phyloP scores from a whole-genome alignment of 176 grass and related monocot species.

The Cenchrus purpureus region DNA sequence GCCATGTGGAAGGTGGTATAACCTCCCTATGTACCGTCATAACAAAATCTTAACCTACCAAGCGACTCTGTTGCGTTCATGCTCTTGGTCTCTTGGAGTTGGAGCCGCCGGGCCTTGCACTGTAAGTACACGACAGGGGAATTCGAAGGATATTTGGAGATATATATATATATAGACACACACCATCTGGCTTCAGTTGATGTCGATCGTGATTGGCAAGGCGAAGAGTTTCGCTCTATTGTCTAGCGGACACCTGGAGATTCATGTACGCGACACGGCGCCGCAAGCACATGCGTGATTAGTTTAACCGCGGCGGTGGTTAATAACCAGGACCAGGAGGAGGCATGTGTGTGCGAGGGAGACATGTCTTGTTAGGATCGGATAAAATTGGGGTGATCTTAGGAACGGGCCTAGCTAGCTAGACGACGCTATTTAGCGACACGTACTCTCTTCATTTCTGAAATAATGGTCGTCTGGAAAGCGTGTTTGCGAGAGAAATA shows the following conservation, averaged over 20 bases:
- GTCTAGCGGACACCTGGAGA: constrained; percentile 29
- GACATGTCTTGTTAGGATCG: not conserved
- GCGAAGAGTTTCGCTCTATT: not conserved
- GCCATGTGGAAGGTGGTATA: constrained; percentile 38
- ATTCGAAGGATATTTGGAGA: constrained; percentile 14
- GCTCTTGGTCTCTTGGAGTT: not conserved
- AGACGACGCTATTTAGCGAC: no score
- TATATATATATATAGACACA: not conserved
- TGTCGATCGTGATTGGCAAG: not conserved
- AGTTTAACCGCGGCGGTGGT: not conserved
- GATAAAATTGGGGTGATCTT: not conserved
- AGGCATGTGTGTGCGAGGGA: not conserved
- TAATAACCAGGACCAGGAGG: not conserved
- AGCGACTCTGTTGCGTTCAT: constrained; percentile 5
- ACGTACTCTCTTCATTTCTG: no score
- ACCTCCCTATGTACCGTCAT: not conserved
- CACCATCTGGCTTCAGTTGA: not conserved
- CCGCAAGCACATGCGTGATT: not conserved
- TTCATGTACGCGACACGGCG: constrained; percentile 32
- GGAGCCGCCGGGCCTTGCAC: not conserved
- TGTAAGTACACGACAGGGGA: constrained; percentile 1
- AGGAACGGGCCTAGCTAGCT: not conserved
- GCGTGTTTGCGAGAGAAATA: no score
- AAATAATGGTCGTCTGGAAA: no score
- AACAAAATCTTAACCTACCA: constrained; percentile 33